phyloP scores from a whole-genome alignment of 2,329 filamentous ascomycete genomes.

The Tothia fuscella region DNA sequence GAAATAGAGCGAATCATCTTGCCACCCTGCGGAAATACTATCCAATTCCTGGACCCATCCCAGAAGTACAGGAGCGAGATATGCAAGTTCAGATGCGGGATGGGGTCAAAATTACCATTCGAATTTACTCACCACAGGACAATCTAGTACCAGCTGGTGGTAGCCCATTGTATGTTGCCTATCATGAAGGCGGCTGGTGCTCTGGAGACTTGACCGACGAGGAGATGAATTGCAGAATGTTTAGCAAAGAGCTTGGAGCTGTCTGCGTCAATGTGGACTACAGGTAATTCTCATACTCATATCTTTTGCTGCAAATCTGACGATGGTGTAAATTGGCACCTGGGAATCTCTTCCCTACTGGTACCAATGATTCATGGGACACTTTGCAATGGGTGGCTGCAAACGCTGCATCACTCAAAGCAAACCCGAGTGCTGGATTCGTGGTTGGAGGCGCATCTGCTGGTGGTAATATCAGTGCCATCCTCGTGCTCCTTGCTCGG shows the following conservation, averaged over 20 bases:
- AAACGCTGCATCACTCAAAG: slow-evolving; percentile 20
- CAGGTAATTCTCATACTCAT: slow-evolving; percentile 22
- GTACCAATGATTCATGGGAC: slow-evolving; percentile 38
- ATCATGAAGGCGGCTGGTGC: slow-evolving; percentile 33
- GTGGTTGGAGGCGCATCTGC: slow-evolving; percentile 40
- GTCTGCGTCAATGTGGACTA: slow-evolving; percentile 41
- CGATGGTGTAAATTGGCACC: slow-evolving; percentile 28
- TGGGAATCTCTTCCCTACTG: slow-evolving; percentile 37
- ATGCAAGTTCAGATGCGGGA: slow-evolving; percentile 16
- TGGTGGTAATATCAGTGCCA: slow-evolving; percentile 39
- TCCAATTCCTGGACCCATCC: slow-evolving; percentile 21
- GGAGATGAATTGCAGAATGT: slow-evolving; percentile 30
- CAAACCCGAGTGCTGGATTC: slow-evolving; percentile 33
- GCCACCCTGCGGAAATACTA: slow-evolving; percentile 20
- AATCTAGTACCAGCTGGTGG: slow-evolving; percentile 15
- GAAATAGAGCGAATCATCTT: slow-evolving; percentile 19
- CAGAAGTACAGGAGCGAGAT: slow-evolving; percentile 20
- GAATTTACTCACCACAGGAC: slow-evolving; percentile 3
- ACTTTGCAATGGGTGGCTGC: slow-evolving; percentile 29
- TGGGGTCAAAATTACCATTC: slow-evolving; percentile 2
- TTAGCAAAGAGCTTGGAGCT: slow-evolving; percentile 25
- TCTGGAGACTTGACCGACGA: slow-evolving; percentile 33
- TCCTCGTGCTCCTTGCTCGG: slow-evolving; percentile 13
- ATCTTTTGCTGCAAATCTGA: background rate
- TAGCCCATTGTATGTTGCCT: slow-evolving; percentile 20